phyloP scores from a whole-genome alignment of 2,329 filamentous ascomycete genomes.

The Epichloe amarillans region DNA sequence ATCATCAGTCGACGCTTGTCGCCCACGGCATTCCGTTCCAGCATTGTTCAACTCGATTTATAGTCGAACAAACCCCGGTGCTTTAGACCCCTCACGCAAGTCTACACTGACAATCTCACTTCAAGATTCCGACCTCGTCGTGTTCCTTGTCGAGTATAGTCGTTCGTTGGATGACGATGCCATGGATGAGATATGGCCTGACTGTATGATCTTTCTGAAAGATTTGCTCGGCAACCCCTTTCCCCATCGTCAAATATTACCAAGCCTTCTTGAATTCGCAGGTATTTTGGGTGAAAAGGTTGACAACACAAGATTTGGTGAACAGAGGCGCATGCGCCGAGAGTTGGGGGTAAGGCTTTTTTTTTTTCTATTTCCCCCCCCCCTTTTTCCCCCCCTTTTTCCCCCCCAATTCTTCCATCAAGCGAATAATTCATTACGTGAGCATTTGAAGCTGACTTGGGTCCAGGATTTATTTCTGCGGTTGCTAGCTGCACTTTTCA shows the following conservation, averaged over 20 bases:
- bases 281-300: conserved; percentile 88
- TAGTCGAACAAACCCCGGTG: conserved; percentile 75
- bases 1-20: conserved; percentile 79
- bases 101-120: conserved; percentile 82
- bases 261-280: conserved; percentile 75
- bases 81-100: conserved; percentile 64
- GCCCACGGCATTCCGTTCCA: conserved; percentile 82
- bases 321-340: conserved; percentile 81
- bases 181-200: conserved; percentile 95
- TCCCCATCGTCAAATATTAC: conserved; percentile 81
- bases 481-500: conserved; percentile 85
- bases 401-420: too few relatives aligned
- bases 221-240: conserved; percentile 90
- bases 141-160: conserved; percentile 84
- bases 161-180: conserved; percentile 87
- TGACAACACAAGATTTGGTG: conserved; percentile 94
- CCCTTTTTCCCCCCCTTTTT: too few relatives aligned
- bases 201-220: conserved; percentile 80
- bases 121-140: conserved; percentile 69
- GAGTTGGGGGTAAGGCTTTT: conserved; percentile 58
- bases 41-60: conserved; percentile 95
- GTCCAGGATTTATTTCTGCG: conserved; percentile 74
- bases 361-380: too few relatives aligned
- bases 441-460: not conserved
- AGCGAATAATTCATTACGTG: too few relatives aligned